Evolutionary conservation across 768 basidiomycete species (phyloP), one percentile per base, ranked within the genome.

Genomic region (Tricholoma saponaceum): DNA sequence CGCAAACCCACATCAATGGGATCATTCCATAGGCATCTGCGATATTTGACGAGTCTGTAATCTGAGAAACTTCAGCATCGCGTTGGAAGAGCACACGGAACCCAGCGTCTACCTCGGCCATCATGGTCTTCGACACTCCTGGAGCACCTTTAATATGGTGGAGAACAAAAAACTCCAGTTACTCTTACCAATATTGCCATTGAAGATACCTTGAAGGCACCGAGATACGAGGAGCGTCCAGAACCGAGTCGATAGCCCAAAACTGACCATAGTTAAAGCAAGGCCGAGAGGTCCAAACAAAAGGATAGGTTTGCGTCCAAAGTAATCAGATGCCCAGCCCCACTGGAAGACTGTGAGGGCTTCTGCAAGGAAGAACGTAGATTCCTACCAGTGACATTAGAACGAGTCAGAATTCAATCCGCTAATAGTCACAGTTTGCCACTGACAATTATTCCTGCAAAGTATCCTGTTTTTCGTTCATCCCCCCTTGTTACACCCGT

Each of bases 371-470:
- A 74, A 76, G 61, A 76, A 77, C 0, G 65, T 35, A 26, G 75
- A 76, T 66, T 76, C 74, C 75, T 77, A 14, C n/a, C n/a, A n/a
- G n/a, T 39, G 44, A 13, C 46, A 50, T 23, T 23, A 6, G 37
- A 10, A 25, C 25, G 13, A 16, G 10, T 23, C 5, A 10, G 28
- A 37, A 16, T 56, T 6, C 2, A 16, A n/a, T 18, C 32, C 10
- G 20, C 9, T 13, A 20, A n/a, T 46, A 13, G 9, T n/a, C n/a
- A n/a, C n/a, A n/a, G 14, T 28, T 7, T 9, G 16, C 20, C 2
- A 62, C 71, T 57, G 55, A 79, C 79, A 28, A 81, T 74, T n/a
- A 81, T 58, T 2, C 79, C 79, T 58, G 77, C 78, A 59, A 43
- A 43, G 62, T 80, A 80, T 0, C 78, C 79, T 4, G 74, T 77